Evolutionary conservation across 805 yeast genomes (phyloP), one percentile per base, ranked within the genome.

Genomic region (Kregervanrija delftensis): DNA sequence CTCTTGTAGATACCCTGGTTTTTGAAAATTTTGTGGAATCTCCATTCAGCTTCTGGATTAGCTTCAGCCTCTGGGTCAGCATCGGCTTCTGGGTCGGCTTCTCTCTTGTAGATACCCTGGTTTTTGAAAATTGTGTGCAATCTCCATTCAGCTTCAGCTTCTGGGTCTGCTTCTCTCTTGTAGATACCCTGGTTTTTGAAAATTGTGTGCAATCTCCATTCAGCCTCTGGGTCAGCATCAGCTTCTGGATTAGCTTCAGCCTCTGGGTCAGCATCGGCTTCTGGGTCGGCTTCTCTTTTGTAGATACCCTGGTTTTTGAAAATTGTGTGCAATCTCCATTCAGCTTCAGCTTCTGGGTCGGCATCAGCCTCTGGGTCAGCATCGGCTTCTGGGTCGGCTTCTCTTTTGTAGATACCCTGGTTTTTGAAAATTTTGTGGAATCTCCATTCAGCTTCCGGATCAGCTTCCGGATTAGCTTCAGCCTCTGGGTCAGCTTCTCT

Each of bases 221-320:
- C 4, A 14, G 39, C 39, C 14, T 43, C 43, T 10, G 49, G 42
- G 10, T 45, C 40, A 3, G 49, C 45, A 38, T 36, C 39, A 22
- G 48, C 48, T 16, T 37, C 34, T 10, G 48, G 45, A 31, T 31
- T 43, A 4, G 48, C 48, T 14, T 45, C 17, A 2, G 43, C 42
- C 10, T 43, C 42, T 6, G n/a, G n/a, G n/a, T n/a, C n/a, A n/a
- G n/a, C n/a, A 33, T 51, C 54, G n/a, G 58, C 58, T 11, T 6
- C 9, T 15, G 41, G 35, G 30, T 30, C 41, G 30, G 41, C 41
- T 14, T 39, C 33, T 12, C 33, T 31, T 31, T 31, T 31, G 33
- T 31, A 31, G 12, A 31, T 31, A 11, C 11, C 6, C 35, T 33
- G 35, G 35, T 33, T 33, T 6, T 4, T 33, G 12, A 33, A 33